A percentile compares a stretch with the other conserved stretches of the same genome.
These are phyloP conservation scores for Inonotus hispidus DNA, from an alignment of 1,284 basidiomycete species.

Conservation along the genomic window DNA sequence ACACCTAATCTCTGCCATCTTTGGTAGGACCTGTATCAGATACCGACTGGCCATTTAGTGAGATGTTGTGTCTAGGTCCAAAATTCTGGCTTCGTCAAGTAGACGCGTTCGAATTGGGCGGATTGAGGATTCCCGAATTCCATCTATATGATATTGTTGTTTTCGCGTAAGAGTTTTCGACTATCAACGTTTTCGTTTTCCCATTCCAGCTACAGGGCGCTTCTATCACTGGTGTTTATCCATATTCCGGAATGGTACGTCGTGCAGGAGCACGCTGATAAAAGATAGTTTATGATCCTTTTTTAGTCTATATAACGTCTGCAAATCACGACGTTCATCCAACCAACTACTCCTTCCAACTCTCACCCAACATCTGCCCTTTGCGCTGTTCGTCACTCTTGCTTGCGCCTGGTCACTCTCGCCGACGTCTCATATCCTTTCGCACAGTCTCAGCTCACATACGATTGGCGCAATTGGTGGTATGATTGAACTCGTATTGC, in stretches of 20 bases:
- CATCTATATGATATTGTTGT: conserved; percentile 14
- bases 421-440: conserved; percentile 19
- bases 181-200: neutral
- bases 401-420: conserved; percentile 21
- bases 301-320: conserved; percentile 21
- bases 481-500: conserved; percentile 20
- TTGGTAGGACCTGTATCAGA: conserved; percentile 16
- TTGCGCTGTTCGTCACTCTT: conserved; percentile 18
- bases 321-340: conserved; percentile 11
- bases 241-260: conserved; percentile 23
- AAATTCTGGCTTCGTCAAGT: conserved; percentile 18
- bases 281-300: neutral
- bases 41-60: neutral
- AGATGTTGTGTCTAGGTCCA: conserved; percentile 11
- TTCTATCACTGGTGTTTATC: conserved; percentile 18
- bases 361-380: conserved; percentile 19
- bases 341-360: conserved; percentile 18
- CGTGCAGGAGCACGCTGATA: neutral
- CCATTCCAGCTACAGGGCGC: conserved; percentile 7
- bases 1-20: conserved; percentile 22
- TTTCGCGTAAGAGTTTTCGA: conserved; percentile 1
- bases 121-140: conserved; percentile 4
- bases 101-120: conserved; percentile 4
- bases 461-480: conserved; percentile 10
- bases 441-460: neutral